A percentile compares a stretch with the other conserved stretches of the same genome.
These are phyloP conservation scores for Westerdykella sp. DNA, from an alignment of 2,329 filamentous ascomycete genomes.

Conservation along the genomic window DNA sequence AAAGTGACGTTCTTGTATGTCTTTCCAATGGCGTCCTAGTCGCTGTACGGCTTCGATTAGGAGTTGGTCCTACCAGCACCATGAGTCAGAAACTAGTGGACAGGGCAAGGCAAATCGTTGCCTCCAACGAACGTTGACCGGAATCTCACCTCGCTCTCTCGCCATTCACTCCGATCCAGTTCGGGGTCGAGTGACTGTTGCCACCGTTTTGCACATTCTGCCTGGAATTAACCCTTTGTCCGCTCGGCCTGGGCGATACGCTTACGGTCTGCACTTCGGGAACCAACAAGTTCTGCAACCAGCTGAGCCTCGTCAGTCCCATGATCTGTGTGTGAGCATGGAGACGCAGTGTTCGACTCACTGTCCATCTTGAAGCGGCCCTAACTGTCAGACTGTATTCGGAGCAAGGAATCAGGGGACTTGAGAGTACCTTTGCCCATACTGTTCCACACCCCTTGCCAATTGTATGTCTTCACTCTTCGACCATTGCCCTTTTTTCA, in stretches of 20 bases:
- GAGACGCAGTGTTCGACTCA: background rate
- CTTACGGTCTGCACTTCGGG: slow-evolving; percentile 38
- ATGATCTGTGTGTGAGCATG: slow-evolving; percentile 10
- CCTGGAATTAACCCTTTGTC: slow-evolving; percentile 2
- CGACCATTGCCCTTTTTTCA: slow-evolving; percentile 41
- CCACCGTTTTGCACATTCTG: slow-evolving; percentile 46
- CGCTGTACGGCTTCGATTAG: slow-evolving; percentile 30
- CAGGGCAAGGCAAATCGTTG: slow-evolving; percentile 1
- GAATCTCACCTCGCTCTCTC: slow-evolving; percentile 28
- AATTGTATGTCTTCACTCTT: slow-evolving; percentile 33
- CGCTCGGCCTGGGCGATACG: slow-evolving; percentile 1
- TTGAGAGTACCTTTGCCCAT: slow-evolving; percentile 32
- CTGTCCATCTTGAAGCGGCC: background rate
- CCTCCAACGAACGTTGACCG: slow-evolving; percentile 2
- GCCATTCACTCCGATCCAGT: slow-evolving; percentile 38
- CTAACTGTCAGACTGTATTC: background rate
- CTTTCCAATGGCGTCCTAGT: slow-evolving; percentile 36
- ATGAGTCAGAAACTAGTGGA: slow-evolving; percentile 1
- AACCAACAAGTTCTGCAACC: slow-evolving; percentile 37
- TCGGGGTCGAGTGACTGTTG: slow-evolving; percentile 41
- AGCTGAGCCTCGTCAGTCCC: slow-evolving; percentile 22
- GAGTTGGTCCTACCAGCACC: slow-evolving; percentile 16
- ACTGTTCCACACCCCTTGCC: slow-evolving; percentile 28
- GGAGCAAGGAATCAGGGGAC: background rate
- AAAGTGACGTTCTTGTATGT: slow-evolving; percentile 32